Base-by-base conservation (phyloP, 805 yeast genomes). In the Kazachstania psychrophila region DNA sequence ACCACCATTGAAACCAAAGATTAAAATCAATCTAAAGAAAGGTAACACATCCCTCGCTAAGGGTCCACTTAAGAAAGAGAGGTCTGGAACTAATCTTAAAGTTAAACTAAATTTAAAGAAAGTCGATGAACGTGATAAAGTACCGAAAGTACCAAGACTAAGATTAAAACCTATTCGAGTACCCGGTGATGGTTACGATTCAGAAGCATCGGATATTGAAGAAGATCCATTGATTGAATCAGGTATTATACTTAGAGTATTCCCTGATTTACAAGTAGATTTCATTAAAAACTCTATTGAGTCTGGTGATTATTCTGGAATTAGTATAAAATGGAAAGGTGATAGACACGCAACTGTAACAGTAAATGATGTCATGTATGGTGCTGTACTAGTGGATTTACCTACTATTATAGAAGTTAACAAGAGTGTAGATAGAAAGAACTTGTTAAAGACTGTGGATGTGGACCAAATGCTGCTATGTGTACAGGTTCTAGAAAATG, bases 181-280 rank as follows among this genome's bases (percentile, higher is more conserved):
- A 3, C 92, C 94, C 0, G 95, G 95, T 4, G 96, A 89, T 49
- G 97, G 97, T 1, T 89, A 89, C 58, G 98, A 89, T 54, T 81
- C 95, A 2, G 97, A 89, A 51, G 96, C 94, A 14, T 94, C 96
- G 0, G 97, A 89, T 46, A 66, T 85, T 18, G 98, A 92, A 55
- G 96, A 87, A 42, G 96, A 92, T 52, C 97, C 98, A 1, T 62
- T 86, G 42, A 65, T 86, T 7, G 97, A 92, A 52, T 94, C 85
- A 46, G 95, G 92, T 0, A 68, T 92, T 1, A 68, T 87, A 1
- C 57, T 92, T 29, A 68, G 98, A 37, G 77, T 89, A 62, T 45
- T 78, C n/a, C 68, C 70, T 1, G 64, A 69, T 24, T 63, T 72
- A 4, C 58, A 55, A 31, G 51, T 58, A 3, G 95, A 84, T 39